Conservation (phyloP, 345 rosid genomes). For the Conringia planisiliqua region DNA sequence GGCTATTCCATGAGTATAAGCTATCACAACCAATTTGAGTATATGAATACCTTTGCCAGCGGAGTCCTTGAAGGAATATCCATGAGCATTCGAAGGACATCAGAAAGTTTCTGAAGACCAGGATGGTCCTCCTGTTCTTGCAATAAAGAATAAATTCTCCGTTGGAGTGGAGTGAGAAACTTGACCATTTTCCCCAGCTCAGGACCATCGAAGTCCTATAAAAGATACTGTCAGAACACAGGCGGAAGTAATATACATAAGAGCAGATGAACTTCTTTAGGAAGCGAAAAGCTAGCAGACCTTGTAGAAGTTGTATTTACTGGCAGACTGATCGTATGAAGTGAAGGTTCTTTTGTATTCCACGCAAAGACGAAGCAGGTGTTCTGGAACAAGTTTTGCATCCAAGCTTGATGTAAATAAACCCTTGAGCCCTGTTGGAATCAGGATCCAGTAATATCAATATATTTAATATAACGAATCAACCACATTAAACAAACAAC, state of each 20-base stretch:
- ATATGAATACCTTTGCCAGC: constrained; percentile 67
- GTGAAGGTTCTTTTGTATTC: constrained; percentile 49
- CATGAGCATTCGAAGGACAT: constrained; percentile 68
- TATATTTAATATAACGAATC: background rate
- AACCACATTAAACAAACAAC: background rate
- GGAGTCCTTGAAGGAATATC: constrained; percentile 70
- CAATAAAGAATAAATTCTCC: constrained; percentile 44
- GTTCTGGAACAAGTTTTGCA: constrained; percentile 78
- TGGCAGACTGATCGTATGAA: constrained; percentile 38
- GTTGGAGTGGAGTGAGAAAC: constrained; percentile 49
- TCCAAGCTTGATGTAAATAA: constrained; percentile 61
- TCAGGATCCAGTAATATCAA: constrained; percentile 9
- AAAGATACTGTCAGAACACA: constrained; percentile 17
- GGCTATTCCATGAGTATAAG: background rate
- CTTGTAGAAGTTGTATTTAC: constrained; percentile 84
- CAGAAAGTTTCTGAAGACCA: constrained; percentile 70
- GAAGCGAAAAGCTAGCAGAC: constrained; percentile 38
- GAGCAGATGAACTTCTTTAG: background rate
- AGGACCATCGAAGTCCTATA: constrained; percentile 72
- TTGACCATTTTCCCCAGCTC: constrained; percentile 71
- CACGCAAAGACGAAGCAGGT: constrained; percentile 65
- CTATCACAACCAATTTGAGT: background rate
- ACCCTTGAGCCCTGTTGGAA: constrained; percentile 59
- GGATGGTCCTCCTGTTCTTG: constrained; percentile 78
- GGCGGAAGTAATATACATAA: background rate